These are phyloP conservation scores for Quercus lobata DNA, from an alignment of 331 rosid genomes.

Conservation along the genomic window DNA sequence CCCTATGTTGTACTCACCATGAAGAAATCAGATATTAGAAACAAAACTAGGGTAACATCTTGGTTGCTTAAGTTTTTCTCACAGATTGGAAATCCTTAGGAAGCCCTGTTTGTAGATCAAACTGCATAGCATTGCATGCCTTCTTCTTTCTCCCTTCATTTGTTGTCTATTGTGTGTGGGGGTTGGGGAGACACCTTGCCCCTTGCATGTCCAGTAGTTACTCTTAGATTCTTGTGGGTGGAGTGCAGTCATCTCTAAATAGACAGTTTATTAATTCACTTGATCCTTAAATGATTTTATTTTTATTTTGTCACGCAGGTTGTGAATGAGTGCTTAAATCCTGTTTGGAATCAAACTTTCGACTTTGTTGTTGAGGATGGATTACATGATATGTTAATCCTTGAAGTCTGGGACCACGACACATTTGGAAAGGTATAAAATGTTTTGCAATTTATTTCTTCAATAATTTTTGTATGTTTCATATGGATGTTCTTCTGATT, in stretches of 20 bases:
- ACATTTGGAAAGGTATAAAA: constrained; percentile 88
- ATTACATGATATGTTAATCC: constrained; percentile 87
- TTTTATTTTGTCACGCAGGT: constrained; percentile 52
- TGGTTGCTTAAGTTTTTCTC: neutral
- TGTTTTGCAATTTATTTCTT: neutral
- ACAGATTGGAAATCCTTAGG: neutral
- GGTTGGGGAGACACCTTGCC: neutral
- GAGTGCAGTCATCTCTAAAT: neutral
- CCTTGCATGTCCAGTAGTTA: neutral
- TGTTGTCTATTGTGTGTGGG: neutral
- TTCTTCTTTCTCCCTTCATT: neutral
- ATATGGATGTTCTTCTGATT: neutral
- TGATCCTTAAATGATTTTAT: neutral
- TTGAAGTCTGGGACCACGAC: constrained; percentile 93
- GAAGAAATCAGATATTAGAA: constrained; percentile 81
- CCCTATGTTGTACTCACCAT: constrained; percentile 78
- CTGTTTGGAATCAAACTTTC: constrained; percentile 96
- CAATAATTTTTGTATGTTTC: neutral
- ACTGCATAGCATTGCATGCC: neutral
- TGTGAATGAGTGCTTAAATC: constrained; percentile 85
- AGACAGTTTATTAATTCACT: neutral
- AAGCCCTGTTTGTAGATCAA: neutral
- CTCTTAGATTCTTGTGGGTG: constrained; percentile 2
- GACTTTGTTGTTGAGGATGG: constrained; percentile 98
- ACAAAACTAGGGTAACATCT: constrained; percentile 80